Evolutionary conservation across 2,329 filamentous ascomycete species (phyloP).

Genomic region (Geosmithia flava): DNA sequence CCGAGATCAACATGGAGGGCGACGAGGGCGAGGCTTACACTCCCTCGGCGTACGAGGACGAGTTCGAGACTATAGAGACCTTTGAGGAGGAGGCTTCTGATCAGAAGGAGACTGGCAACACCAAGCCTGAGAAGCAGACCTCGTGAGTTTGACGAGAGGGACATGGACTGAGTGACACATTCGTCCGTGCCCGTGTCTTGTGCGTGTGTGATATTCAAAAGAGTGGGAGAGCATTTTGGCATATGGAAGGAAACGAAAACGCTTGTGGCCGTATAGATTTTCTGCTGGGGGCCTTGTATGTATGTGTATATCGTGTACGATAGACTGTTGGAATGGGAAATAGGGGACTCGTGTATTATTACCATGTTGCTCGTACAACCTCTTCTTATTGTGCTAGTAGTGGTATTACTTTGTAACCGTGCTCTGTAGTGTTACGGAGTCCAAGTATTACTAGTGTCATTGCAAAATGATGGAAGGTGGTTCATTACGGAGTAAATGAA

Average conservation of each 20-base stretch:
- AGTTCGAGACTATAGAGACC: constrained; percentile 8
- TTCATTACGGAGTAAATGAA: too few species aligned
- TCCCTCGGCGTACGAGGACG: constrained; percentile 26
- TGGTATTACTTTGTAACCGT: too few species aligned
- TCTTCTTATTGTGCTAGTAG: too few species aligned
- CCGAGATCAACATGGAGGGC: constrained; percentile 48
- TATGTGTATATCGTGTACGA: background rate
- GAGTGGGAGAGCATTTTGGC: background rate
- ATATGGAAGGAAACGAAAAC: background rate
- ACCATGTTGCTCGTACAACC: too few species aligned
- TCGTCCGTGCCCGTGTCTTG: background rate
- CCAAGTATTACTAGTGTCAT: too few species aligned
- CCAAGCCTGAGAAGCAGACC: background rate
- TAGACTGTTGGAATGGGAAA: background rate
- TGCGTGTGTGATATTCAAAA: background rate
- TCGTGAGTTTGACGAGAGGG: background rate
- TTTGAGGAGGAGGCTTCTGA: constrained; percentile 8
- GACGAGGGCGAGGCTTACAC: constrained; percentile 32
- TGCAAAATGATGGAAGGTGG: too few species aligned
- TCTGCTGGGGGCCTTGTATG: background rate
- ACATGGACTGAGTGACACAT: background rate
- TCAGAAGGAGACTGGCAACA: background rate
- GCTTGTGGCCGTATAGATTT: background rate
- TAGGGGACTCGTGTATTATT: too few species aligned
- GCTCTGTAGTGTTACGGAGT: too few species aligned